Evolutionary conservation across 768 basidiomycete genomes (phyloP), one percentile per base, ranked within the genome.

Genomic region (Boletus bicolor): DNA sequence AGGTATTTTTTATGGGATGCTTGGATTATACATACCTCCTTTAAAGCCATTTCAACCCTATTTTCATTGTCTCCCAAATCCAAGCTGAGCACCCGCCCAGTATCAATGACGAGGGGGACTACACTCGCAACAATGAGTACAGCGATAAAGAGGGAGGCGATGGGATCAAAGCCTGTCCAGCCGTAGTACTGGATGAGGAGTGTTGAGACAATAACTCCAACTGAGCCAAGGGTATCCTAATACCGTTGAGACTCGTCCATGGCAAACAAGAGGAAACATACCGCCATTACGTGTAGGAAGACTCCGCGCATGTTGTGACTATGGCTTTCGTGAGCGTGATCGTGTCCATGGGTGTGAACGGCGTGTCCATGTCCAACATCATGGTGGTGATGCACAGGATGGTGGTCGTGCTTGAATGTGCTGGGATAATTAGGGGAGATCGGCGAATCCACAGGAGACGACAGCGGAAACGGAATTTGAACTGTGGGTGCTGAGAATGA

Each of bases 281-380:
- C 91, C 54, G 94, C 94, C 86, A 97, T 87, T 45, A 99, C 96
- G 67, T 99, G 96, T 53, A 98, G 73, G 70, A 99, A 99, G 63
- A 99, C 94, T 17, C 97, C 97, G 35, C 94, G 89, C 97, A 99
- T 99, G 69, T 99, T 99, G 71, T 98, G 93, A 72, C 91, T 93
- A 66, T 96, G 93, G 0, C 91, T 88, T 70, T 93, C 89, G 62
- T 87, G 88, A 11, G 76, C 72, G 32, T 78, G 78, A 41, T 72
- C 70, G 64, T 82, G 84, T 3, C 73, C 70, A 68, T 85, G 83
- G 45, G 79, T 73, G 59, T 82, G 80, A 47, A 76, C 71, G 57
- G 84, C 78, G 56, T 79, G 69, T n/a, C 72, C 74, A 54, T 79
- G 58, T 47, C 56, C 60, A 53, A 43, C 37, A 45, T 62, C 53